Evolutionary conservation across 345 rosid species (phyloP), one percentile per base, ranked within the genome.

Genomic region (Euphorbia peplus): DNA sequence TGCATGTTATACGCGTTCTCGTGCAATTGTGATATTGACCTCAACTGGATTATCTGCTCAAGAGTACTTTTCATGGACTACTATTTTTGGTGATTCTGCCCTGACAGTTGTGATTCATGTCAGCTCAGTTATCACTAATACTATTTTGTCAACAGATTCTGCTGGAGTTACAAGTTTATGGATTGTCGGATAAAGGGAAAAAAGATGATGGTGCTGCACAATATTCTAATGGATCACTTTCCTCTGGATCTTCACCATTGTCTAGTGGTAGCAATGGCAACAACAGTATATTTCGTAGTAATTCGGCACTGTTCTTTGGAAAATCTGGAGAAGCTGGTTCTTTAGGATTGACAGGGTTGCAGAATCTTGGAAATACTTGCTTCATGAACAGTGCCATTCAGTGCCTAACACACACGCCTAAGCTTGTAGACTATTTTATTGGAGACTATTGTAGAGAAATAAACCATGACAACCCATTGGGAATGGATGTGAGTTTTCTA

Each of bases 281-380:
- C 61, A 86, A 74, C 77, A 80, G 72, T 75, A 74, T 76, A 70
- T 72, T 78, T 30, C 78, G 79, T 26, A 71, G 82, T 69, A 75
- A 60, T 75, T 81, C 85, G 62, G 82, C 79, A 72, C 70, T 76
- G n/a, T 73, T 78, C 68, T 70, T 77, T 71, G 88, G 84, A 76
- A 89, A 78, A 81, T 79, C 90, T 50, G 89, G 92, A 68, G 98
- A 95, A 84, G 89, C 88, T 68, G 99, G 99, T 71, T 88, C 87
- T 70, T 80, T 95, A 81, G 99, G 99, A 69, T 73, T 95, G 84
- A 84, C 96, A 46, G 99, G 98, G 76, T 81, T 95, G 75, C 99
- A 91, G 80, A 95, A 95, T 81, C 92, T 95, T 64, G 99, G 98
- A 80, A 95, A 95, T 78, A 95, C 99, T 69, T 95, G 99, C 77